Percentiles rank a stretch among this genome's conserved stretches.
Evolutionary conservation across 83 land plant species (phyloP).

Genomic region (Picea engelmannii): DNA sequence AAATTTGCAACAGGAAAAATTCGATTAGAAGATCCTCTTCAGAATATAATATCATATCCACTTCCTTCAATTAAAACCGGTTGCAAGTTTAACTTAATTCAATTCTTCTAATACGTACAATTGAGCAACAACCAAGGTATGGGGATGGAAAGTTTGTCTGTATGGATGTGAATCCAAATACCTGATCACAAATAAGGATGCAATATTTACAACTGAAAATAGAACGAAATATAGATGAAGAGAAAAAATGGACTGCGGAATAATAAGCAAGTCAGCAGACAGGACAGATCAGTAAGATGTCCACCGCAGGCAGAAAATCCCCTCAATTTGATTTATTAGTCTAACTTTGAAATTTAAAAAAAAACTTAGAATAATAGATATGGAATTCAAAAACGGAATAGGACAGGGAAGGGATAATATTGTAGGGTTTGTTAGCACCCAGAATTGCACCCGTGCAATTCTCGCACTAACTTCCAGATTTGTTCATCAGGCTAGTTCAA

Average conservation of each 20-base stretch:
- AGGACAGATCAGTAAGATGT: no score
- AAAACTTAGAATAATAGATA: no score
- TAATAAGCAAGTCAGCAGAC: no score
- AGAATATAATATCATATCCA: not conserved
- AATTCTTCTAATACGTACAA: not conserved
- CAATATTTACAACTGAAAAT: not conserved
- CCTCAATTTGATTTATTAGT: no score
- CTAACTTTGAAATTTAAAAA: no score
- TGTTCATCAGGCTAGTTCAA: no score
- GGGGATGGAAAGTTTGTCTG: not conserved
- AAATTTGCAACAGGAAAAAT: not conserved
- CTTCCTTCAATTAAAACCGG: not conserved
- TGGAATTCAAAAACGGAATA: no score
- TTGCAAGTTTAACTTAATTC: not conserved
- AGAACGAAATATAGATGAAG: not conserved
- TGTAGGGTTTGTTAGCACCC: no score
- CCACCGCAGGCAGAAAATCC: no score
- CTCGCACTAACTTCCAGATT: no score
- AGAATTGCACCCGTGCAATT: no score
- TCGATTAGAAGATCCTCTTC: not conserved
- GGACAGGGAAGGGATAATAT: no score
- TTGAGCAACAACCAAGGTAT: not conserved
- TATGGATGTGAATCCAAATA: not conserved
- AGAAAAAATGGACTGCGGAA: not conserved
- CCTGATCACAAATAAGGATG: not conserved